phyloP scores from a whole-genome alignment of 1,284 basidiomycete genomes.

The Mycosarcoma mackinlayi region DNA sequence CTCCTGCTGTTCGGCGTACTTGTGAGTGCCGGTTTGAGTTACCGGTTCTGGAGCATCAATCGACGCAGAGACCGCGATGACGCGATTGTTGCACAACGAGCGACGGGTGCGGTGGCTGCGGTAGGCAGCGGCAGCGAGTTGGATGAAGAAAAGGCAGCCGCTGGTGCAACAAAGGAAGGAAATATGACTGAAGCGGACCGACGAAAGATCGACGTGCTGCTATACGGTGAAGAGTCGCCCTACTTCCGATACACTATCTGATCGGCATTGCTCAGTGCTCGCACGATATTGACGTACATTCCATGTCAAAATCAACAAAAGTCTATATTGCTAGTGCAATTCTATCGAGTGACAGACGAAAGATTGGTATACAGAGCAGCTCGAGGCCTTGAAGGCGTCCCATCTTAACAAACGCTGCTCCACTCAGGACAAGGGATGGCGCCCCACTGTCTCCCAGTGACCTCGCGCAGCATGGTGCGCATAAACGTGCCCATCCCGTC shows the following conservation, averaged over 20 bases:
- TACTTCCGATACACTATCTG: slow-evolving; percentile 55
- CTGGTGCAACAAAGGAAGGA: neutral
- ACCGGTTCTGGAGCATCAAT: slow-evolving; percentile 41
- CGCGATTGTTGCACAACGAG: neutral
- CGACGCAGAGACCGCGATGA: slow-evolving; percentile 18
- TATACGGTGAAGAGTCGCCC: slow-evolving; percentile 41
- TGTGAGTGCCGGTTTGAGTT: slow-evolving; percentile 20
- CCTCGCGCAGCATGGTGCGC: slow-evolving; percentile 44
- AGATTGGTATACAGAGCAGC: slow-evolving; percentile 22
- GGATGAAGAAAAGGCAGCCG: slow-evolving; percentile 4
- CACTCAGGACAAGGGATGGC: slow-evolving; percentile 42
- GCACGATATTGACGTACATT: too few species aligned
- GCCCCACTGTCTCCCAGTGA: slow-evolving; percentile 52
- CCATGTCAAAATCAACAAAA: neutral
- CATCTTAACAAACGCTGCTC: slow-evolving; percentile 50
- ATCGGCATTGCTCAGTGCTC: too few species aligned
- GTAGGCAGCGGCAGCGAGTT: neutral
- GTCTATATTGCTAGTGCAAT: too few species aligned
- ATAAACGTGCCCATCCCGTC: slow-evolving; percentile 51
- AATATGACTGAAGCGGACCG: slow-evolving; percentile 18
- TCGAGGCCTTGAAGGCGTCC: too few species aligned
- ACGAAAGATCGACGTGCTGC: slow-evolving; percentile 35
- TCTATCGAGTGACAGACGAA: slow-evolving; percentile 8
- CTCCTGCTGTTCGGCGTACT: slow-evolving; percentile 46
- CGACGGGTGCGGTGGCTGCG: neutral